Percentiles rank a stretch among this genome's conserved stretches.
phyloP scores from a whole-genome alignment of 2,329 filamentous ascomycete species.

The Cytospora schulzeri region DNA sequence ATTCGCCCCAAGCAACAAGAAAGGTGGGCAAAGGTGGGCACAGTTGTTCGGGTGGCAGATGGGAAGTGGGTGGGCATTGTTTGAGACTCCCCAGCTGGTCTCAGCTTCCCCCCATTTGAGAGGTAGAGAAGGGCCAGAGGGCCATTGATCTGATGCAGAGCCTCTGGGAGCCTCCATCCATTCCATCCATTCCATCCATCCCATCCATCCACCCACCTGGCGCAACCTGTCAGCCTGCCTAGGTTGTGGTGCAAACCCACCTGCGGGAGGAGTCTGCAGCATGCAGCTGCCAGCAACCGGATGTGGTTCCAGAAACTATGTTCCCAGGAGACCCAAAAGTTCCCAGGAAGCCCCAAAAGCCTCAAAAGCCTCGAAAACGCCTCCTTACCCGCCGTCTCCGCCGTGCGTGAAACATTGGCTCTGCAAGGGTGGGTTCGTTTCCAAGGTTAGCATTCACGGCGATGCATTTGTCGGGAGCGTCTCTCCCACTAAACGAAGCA shows the following conservation, averaged over 20 bases:
- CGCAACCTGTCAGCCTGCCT: neutral
- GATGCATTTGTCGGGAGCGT: neutral
- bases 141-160: neutral
- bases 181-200: too few relatives aligned
- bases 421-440: conserved; percentile 22
- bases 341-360: neutral
- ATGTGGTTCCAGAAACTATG: neutral
- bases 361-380: neutral
- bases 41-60: neutral
- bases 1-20: neutral
- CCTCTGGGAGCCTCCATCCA: neutral
- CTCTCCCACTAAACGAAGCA: neutral
- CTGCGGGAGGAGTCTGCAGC: neutral
- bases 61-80: neutral
- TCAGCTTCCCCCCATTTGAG: neutral
- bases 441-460: neutral
- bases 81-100: neutral
- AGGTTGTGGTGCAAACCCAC: too few relatives aligned
- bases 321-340: neutral
- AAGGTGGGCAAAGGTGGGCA: neutral
- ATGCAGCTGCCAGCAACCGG: conserved; percentile 7
- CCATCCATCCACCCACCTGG: neutral
- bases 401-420: conserved; percentile 27
- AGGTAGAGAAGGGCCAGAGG: neutral
- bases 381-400: conserved; percentile 25